These are phyloP conservation scores for Fusarium mundagurra DNA, from an alignment of 2,329 filamentous ascomycete genomes.

Conservation along the genomic window DNA sequence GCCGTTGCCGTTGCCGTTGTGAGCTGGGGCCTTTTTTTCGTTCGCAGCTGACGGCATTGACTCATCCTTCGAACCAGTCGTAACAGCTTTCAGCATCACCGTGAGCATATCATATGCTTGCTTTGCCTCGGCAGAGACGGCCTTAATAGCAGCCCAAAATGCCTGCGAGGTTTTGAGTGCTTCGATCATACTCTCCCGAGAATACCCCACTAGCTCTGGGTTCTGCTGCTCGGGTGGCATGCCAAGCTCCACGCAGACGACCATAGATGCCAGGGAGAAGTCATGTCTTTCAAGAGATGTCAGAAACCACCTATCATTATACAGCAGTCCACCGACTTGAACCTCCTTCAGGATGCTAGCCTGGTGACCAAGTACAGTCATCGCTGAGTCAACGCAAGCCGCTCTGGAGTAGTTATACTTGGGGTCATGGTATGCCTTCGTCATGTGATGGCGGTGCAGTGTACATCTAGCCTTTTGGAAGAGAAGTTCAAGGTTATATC, in stretches of 20 bases:
- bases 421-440: conserved; percentile 17
- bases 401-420: conserved; percentile 23
- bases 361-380: conserved; percentile 14
- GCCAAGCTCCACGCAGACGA: conserved; percentile 30
- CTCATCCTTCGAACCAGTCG: background rate
- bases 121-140: conserved; percentile 12
- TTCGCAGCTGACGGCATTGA: background rate
- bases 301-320: conserved; percentile 27
- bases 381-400: conserved; percentile 27
- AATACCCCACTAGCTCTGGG: background rate
- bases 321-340: conserved; percentile 15
- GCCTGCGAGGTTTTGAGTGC: conserved; percentile 18
- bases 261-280: conserved; percentile 32
- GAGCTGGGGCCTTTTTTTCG: background rate
- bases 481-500: conserved; percentile 28
- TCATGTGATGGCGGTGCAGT: conserved; percentile 32
- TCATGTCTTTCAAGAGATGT: conserved; percentile 26
- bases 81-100: conserved; percentile 21
- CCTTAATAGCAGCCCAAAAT: conserved; percentile 25
- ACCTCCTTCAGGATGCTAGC: conserved; percentile 28
- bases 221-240: background rate
- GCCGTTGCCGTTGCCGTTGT: background rate
- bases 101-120: conserved; percentile 28
- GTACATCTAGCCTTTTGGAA: conserved; percentile 29
- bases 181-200: background rate